These are phyloP conservation scores for Nemania bipapillata DNA, from an alignment of 2,329 filamentous ascomycete species.

Conservation along the genomic window DNA sequence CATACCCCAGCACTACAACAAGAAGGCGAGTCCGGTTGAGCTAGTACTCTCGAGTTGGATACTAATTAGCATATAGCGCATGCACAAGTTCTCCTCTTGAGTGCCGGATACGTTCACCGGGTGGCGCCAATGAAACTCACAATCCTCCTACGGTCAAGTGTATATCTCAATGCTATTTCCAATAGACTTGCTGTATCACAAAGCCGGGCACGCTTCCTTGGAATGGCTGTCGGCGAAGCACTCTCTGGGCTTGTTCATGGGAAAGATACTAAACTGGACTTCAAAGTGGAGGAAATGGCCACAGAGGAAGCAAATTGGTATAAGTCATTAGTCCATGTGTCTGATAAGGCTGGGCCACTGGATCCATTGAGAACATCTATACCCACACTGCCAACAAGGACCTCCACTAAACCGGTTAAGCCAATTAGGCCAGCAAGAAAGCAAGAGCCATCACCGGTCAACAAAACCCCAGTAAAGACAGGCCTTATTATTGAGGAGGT, in stretches of 20 bases:
- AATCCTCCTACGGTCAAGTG: conserved; percentile 74
- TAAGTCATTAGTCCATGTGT: conserved; percentile 69
- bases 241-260: conserved; percentile 72
- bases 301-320: conserved; percentile 80
- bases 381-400: conserved; percentile 41
- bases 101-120: conserved; percentile 79
- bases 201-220: conserved; percentile 78
- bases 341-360: conserved; percentile 71
- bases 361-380: conserved; percentile 58
- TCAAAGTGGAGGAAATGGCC: conserved; percentile 82
- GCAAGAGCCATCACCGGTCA: conserved; percentile 37
- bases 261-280: conserved; percentile 78
- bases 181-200: conserved; percentile 85
- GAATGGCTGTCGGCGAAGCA: conserved; percentile 86
- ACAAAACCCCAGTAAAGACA: conserved; percentile 50
- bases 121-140: conserved; percentile 72
- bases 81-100: conserved; percentile 80
- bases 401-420: conserved; percentile 43
- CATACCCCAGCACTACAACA: conserved; percentile 87
- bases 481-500: conserved; percentile 74
- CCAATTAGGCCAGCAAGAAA: conserved; percentile 38
- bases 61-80: conserved; percentile 66
- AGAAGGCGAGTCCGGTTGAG: conserved; percentile 71
- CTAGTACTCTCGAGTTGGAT: background rate
- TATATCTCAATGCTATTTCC: conserved; percentile 82